A percentile compares a stretch with the other conserved stretches of the same genome.
phyloP scores from a whole-genome alignment of 2,329 filamentous ascomycete genomes.

The Aureobasidium sp. region DNA sequence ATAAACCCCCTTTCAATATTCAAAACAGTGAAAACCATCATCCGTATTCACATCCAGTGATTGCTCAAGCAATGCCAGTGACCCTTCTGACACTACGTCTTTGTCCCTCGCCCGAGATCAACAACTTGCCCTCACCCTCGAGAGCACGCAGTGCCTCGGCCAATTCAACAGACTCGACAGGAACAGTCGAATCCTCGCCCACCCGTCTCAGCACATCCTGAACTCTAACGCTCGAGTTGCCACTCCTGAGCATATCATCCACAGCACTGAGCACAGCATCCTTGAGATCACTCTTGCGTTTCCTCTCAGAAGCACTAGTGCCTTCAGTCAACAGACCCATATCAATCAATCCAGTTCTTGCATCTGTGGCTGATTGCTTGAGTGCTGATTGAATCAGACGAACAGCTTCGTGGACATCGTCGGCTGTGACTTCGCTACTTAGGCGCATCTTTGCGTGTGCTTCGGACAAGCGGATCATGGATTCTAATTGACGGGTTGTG shows the following conservation, averaged over 20 bases:
- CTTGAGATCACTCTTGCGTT: conserved; percentile 77
- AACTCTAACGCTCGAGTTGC: conserved; percentile 63
- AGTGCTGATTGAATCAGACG: conserved; percentile 88
- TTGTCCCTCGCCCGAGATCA: conserved; percentile 75
- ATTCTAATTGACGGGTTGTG: conserved; percentile 92
- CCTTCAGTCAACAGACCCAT: conserved; percentile 94
- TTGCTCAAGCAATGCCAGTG: conserved; percentile 40
- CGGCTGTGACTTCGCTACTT: conserved; percentile 63
- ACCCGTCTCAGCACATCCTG: conserved; percentile 70
- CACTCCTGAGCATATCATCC: conserved; percentile 66
- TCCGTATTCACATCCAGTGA: background rate
- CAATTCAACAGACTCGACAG: conserved; percentile 74
- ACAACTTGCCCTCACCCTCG: conserved; percentile 78
- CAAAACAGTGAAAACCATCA: background rate
- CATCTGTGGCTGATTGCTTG: conserved; percentile 94
- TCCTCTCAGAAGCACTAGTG: conserved; percentile 80
- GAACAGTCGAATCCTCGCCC: conserved; percentile 59
- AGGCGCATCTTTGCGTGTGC: conserved; percentile 98
- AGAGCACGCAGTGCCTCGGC: conserved; percentile 70
- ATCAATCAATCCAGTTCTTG: conserved; percentile 84
- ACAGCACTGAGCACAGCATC: conserved; percentile 65
- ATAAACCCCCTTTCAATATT: background rate
- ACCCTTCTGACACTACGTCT: conserved; percentile 76
- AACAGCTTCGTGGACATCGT: conserved; percentile 84
- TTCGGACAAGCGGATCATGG: conserved; percentile 94